Percentiles rank a stretch among this genome's conserved stretches.
Conservation (phyloP, 2,329 filamentous ascomycete genomes). For the Fonsecaea monophora region DNA sequence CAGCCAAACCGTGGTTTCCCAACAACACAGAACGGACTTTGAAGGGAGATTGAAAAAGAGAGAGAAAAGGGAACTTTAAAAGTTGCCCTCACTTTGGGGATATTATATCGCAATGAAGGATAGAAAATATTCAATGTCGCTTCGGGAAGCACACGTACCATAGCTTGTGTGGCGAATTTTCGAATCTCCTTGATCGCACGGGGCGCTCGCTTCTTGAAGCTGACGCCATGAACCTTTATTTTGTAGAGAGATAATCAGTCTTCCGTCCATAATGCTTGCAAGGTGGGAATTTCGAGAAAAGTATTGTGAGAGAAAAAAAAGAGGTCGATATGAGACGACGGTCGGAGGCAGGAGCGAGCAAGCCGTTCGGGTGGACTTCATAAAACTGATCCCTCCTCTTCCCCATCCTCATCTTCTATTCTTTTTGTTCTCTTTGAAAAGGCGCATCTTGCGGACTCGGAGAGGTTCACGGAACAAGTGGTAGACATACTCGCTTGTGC, state of each 20-base stretch:
- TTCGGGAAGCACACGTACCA: slow-evolving; percentile 71
- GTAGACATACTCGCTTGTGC: slow-evolving; percentile 90
- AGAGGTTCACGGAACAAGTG: slow-evolving; percentile 8
- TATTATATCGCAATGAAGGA: neutral
- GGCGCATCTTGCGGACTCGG: slow-evolving; percentile 30
- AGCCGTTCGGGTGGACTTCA: slow-evolving; percentile 70
- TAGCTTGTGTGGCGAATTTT: slow-evolving; percentile 87
- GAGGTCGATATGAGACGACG: neutral
- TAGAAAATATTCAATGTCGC: neutral
- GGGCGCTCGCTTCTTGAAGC: slow-evolving; percentile 99
- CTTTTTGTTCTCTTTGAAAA: neutral
- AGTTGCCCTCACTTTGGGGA: too few species aligned
- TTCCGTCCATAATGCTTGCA: slow-evolving; percentile 65
- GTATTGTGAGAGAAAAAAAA: slow-evolving; percentile 34
- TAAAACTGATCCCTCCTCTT: slow-evolving; percentile 63
- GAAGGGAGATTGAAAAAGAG: neutral
- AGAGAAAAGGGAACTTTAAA: neutral
- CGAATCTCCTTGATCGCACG: slow-evolving; percentile 99
- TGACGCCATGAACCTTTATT: slow-evolving; percentile 86
- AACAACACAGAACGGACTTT: too few species aligned
- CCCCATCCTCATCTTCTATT: neutral
- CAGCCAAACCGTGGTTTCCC: neutral
- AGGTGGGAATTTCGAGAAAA: slow-evolving; percentile 6
- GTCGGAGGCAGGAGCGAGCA: slow-evolving; percentile 7
- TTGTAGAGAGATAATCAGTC: slow-evolving; percentile 62